Evolutionary conservation across 805 yeast species (phyloP).

Genomic region (Cyberlindnera mycetangii): DNA sequence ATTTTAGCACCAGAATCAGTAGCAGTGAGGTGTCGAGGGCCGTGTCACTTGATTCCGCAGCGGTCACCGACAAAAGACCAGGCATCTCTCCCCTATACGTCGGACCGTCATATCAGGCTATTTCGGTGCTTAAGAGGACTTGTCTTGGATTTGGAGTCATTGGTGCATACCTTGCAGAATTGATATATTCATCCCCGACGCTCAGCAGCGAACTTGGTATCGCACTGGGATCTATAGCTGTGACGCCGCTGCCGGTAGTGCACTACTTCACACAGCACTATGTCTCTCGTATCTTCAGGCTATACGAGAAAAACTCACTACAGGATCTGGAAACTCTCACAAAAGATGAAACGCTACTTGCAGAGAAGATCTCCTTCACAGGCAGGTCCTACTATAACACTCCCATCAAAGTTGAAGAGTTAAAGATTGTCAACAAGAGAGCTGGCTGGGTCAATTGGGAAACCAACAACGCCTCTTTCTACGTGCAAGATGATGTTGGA

Average conservation of each 20-base stretch:
- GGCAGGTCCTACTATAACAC: constrained; percentile 67
- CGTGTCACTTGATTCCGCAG: constrained; percentile 37
- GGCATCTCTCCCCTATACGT: constrained; percentile 62
- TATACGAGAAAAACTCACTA: constrained; percentile 53
- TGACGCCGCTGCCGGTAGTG: constrained; percentile 56
- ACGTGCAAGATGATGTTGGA: constrained; percentile 71
- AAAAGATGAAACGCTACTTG: constrained; percentile 58
- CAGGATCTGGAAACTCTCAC: constrained; percentile 64
- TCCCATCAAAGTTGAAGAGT: constrained; percentile 47
- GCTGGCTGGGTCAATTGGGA: constrained; percentile 50
- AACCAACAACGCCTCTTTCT: constrained; percentile 39
- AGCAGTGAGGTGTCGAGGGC: constrained; percentile 37
- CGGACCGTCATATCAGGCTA: constrained; percentile 59
- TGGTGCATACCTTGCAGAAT: constrained; percentile 61
- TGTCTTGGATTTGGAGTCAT: constrained; percentile 58
- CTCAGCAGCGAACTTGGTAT: constrained; percentile 50
- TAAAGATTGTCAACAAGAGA: constrained; percentile 40
- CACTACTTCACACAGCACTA: constrained; percentile 58
- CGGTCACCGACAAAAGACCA: constrained; percentile 48
- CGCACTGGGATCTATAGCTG: constrained; percentile 38
- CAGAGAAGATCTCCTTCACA: constrained; percentile 64
- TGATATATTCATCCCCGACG: constrained; percentile 47
- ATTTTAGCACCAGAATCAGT: not conserved
- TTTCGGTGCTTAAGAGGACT: constrained; percentile 59
- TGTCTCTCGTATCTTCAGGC: constrained; percentile 67